Conservation (phyloP, 345 rosid genomes). For the Zanthoxylum bungeanum region DNA sequence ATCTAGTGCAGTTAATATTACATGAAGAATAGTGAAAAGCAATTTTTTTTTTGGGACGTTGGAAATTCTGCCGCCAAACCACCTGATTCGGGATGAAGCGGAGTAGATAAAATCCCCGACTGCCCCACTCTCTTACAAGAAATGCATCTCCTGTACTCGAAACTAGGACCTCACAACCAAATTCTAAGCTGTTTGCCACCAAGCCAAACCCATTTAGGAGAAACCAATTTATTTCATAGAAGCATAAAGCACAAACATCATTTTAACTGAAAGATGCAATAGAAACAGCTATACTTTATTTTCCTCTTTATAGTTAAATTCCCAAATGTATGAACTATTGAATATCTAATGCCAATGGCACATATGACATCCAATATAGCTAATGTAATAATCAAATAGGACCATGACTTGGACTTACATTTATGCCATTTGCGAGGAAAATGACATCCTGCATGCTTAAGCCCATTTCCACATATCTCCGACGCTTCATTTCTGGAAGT, state of each 20-base stretch:
- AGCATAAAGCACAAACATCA: background rate
- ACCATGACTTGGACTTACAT: slow-evolving; percentile 40
- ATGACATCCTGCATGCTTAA: slow-evolving; percentile 89
- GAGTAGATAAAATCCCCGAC: too few relatives aligned
- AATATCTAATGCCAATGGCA: background rate
- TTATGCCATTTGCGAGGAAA: slow-evolving; percentile 80
- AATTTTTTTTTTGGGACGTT: too few relatives aligned
- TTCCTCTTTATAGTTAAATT: too few relatives aligned
- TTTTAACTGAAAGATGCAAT: background rate
- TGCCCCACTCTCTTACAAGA: too few relatives aligned
- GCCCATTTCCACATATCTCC: slow-evolving; percentile 84
- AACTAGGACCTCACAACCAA: too few relatives aligned
- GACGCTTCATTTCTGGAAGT: slow-evolving; percentile 85
- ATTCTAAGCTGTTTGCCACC: too few relatives aligned
- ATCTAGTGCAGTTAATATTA: background rate
- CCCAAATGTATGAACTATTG: background rate
- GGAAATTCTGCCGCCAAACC: too few relatives aligned
- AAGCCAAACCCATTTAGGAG: too few relatives aligned
- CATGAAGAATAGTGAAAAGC: too few relatives aligned
- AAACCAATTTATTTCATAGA: background rate
- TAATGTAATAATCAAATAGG: background rate
- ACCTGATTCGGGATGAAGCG: too few relatives aligned
- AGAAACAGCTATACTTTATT: too few relatives aligned
- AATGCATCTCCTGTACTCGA: too few relatives aligned
- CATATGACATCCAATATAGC: background rate